These are phyloP conservation scores for Sporothrix inflata DNA, from an alignment of 2,329 filamentous ascomycete species.

Conservation along the genomic window DNA sequence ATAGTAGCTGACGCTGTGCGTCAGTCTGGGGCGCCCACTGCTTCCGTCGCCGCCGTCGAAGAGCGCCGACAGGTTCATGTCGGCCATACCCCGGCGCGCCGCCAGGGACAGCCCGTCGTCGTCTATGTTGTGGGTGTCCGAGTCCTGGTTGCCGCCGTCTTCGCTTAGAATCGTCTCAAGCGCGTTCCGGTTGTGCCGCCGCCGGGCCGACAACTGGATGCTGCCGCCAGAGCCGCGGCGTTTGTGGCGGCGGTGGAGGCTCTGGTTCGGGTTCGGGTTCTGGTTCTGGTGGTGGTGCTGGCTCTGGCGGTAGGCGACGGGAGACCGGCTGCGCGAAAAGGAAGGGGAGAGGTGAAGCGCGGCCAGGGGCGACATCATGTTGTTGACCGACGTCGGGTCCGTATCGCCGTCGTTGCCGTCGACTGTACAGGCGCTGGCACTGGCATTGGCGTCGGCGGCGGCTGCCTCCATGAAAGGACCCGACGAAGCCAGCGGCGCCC, in stretches of 20 bases:
- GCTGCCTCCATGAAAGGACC: too few relatives aligned
- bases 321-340: slow-evolving; percentile 2
- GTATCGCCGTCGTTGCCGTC: slow-evolving; percentile 26
- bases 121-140: slow-evolving; percentile 36
- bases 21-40: neutral
- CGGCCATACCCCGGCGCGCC: slow-evolving; percentile 28
- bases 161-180: slow-evolving; percentile 46
- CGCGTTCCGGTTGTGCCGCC: slow-evolving; percentile 38
- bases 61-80: slow-evolving; percentile 21
- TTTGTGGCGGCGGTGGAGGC: slow-evolving; percentile 3
- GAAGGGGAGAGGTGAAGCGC: neutral
- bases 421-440: neutral
- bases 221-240: slow-evolving; percentile 56
- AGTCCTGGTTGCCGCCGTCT: slow-evolving; percentile 38
- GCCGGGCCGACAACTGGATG: slow-evolving; percentile 45
- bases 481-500: neutral
- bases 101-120: slow-evolving; percentile 25
- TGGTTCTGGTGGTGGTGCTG: neutral
- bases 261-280: slow-evolving; percentile 28
- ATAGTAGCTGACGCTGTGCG: neutral
- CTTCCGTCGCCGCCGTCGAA: neutral
- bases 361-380: slow-evolving; percentile 8
- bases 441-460: neutral
- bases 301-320: slow-evolving; percentile 25
- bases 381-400: slow-evolving; percentile 26